These are phyloP conservation scores for Geotrichum carabidarum DNA, from an alignment of 1,139 yeast genomes.

Conservation along the genomic window DNA sequence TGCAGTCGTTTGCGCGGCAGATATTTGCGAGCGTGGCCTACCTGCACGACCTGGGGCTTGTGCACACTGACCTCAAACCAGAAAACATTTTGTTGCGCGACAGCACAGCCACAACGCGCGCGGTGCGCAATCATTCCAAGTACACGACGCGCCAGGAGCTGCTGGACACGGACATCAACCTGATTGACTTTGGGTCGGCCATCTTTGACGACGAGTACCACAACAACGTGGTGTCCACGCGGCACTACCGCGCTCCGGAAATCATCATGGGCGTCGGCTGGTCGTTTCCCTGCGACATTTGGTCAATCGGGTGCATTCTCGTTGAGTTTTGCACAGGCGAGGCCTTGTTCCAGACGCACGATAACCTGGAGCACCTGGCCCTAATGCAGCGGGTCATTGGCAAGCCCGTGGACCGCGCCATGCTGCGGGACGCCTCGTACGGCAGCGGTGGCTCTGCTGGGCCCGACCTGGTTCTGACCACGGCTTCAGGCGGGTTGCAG, in stretches of 20 bases:
- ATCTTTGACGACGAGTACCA: constrained; percentile 93
- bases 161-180: constrained; percentile 72
- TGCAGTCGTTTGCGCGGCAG: constrained; percentile 85
- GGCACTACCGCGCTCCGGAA: constrained; percentile 97
- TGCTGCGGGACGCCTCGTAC: constrained; percentile 28
- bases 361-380: constrained; percentile 87
- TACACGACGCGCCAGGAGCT: constrained; percentile 33
- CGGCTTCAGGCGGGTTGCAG: constrained; percentile 18
- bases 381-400: constrained; percentile 79
- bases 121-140: constrained; percentile 16
- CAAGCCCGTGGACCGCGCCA: constrained; percentile 31
- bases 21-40: constrained; percentile 79
- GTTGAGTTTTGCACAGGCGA: constrained; percentile 91
- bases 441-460: constrained; percentile 10
- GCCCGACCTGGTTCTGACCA: constrained; percentile 18
- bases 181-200: constrained; percentile 95
- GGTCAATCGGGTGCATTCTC: constrained; percentile 94
- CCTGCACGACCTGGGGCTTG: constrained; percentile 79
- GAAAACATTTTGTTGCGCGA: constrained; percentile 74
- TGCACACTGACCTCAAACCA: constrained; percentile 94
- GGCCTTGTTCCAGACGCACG: constrained; percentile 91
- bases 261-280: constrained; percentile 90
- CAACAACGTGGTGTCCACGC: constrained; percentile 77
- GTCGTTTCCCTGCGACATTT: constrained; percentile 89
- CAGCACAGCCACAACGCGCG: constrained; percentile 6